Percentiles rank a stretch among this genome's conserved stretches.
phyloP scores from a whole-genome alignment of 2,329 filamentous ascomycete species.

The Hymenoscyphus repandus region DNA sequence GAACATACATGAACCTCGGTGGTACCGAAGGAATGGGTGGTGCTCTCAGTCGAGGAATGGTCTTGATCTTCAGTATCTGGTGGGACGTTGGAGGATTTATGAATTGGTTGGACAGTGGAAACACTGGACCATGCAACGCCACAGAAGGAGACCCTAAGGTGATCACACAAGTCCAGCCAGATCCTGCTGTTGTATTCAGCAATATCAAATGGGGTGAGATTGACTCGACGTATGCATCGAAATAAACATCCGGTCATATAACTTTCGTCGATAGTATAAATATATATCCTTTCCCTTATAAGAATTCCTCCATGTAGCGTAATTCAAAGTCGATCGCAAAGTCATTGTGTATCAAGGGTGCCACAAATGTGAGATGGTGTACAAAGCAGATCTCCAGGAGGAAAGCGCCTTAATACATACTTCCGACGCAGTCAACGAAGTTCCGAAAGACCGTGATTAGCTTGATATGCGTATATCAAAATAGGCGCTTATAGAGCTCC shows the following conservation, averaged over 20 bases:
- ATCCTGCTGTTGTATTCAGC: conserved; percentile 47
- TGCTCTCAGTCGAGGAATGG: conserved; percentile 49
- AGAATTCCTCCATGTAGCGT: too few relatives aligned
- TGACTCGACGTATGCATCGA: conserved; percentile 38
- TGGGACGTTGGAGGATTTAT: conserved; percentile 48
- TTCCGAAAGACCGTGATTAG: too few relatives aligned
- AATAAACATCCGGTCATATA: not conserved
- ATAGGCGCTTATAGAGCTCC: too few relatives aligned
- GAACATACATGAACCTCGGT: conserved; percentile 47
- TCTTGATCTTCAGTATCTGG: conserved; percentile 50
- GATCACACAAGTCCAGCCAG: conserved; percentile 42
- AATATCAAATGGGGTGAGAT: conserved; percentile 59
- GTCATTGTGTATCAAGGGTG: too few relatives aligned
- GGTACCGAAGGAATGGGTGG: conserved; percentile 49
- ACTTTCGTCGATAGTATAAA: not conserved
- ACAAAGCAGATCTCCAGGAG: too few relatives aligned
- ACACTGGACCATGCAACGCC: conserved; percentile 47
- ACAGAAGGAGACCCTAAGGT: conserved; percentile 47
- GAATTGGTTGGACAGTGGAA: conserved; percentile 50
- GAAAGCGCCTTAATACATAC: too few relatives aligned
- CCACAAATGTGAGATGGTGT: too few relatives aligned
- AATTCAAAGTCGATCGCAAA: too few relatives aligned
- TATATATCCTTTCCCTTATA: too few relatives aligned
- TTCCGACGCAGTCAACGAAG: too few relatives aligned
- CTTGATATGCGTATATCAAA: too few relatives aligned